phyloP scores from a whole-genome alignment of 2,329 filamentous ascomycete species.

The Fusarium sp. region DNA sequence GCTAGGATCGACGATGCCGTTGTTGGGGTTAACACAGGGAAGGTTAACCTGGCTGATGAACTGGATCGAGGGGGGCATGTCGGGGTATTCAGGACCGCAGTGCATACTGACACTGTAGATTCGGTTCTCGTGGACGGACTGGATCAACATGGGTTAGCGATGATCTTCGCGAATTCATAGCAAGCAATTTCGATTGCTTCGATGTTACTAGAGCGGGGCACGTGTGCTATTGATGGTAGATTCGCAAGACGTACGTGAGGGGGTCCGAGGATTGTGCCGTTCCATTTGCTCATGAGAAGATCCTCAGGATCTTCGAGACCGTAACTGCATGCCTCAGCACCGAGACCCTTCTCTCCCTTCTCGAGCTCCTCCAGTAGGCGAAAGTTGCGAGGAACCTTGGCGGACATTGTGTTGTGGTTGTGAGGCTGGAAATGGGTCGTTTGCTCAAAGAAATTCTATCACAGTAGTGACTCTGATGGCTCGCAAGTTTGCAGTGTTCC shows the following conservation, averaged over 20 bases:
- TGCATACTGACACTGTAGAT: conserved; percentile 99
- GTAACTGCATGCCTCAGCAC: conserved; percentile 97
- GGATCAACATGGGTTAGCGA: conserved; percentile 25
- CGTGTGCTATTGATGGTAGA: background rate
- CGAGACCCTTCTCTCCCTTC: conserved; percentile 97
- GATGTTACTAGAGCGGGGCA: background rate
- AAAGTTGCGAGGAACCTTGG: conserved; percentile 91
- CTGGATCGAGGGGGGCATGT: conserved; percentile 86
- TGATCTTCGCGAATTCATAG: background rate
- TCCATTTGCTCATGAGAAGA: conserved; percentile 98
- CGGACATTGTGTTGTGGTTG: conserved; percentile 46
- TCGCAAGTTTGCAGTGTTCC: background rate
- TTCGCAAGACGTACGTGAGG: conserved; percentile 78
- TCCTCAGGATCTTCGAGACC: conserved; percentile 95
- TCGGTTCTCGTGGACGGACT: conserved; percentile 97
- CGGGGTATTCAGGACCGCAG: conserved; percentile 90
- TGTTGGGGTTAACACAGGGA: conserved; percentile 86
- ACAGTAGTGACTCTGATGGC: background rate
- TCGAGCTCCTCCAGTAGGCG: conserved; percentile 96
- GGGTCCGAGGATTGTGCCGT: conserved; percentile 95
- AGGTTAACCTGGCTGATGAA: conserved; percentile 96
- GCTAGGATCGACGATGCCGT: conserved; percentile 84
- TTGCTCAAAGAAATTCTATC: background rate
- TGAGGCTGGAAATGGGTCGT: background rate
- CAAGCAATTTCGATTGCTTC: background rate